Base-by-base conservation (phyloP, 2,329 filamentous ascomycete genomes). In the Sporothrix euskadiensis region DNA sequence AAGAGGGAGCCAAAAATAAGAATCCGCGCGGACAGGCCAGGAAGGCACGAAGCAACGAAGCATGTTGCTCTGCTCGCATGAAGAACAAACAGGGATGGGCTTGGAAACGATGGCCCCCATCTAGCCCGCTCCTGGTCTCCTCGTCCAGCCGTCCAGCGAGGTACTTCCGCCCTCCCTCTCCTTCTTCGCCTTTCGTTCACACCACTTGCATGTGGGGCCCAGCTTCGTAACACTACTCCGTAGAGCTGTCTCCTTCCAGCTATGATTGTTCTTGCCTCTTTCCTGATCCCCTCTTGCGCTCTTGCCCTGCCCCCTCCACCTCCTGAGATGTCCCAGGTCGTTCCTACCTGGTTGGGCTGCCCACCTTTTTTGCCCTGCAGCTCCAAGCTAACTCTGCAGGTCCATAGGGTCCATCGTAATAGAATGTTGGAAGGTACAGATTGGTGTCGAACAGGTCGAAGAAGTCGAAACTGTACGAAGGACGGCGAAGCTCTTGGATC, bases 1-100 rank as follows among this genome's bases (percentile, higher is more conserved):
- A 63, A n/a, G 59, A 44, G 39, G 59, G 59, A 65, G 35, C 59
- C 59, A 65, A 65, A 59, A 65, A 65, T 59, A 65, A 65, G 59
- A 65, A 65, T 22, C 39, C 35, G 59, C 59, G 59, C 59, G 59
- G 39, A 65, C 56, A 35, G 56, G 56, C 56, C 35, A 41, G 59
- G 19, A 2, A 39, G 44, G 22, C 22, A 47, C 61, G 22, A 66
- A 47, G 39, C 39, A 44, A 47, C 61, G 22, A 66, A 47, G 39
- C 39, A 44, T 44, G 39, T 44, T 44, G 41, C 41, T 44, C 41
- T 26, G 41, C 41, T 35, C 35, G 35, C 35, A 47, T 47, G 22
- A 47, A 12, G 30, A 35, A n/a, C 57, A 63, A 66, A 47, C 39
- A 66, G 61, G 61, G 61, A 66, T 47, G 61, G 61, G 39, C 61